Evolutionary conservation across 1,139 yeast species (phyloP).

Genomic region (Yamadazyma kanchanaburiensis): DNA sequence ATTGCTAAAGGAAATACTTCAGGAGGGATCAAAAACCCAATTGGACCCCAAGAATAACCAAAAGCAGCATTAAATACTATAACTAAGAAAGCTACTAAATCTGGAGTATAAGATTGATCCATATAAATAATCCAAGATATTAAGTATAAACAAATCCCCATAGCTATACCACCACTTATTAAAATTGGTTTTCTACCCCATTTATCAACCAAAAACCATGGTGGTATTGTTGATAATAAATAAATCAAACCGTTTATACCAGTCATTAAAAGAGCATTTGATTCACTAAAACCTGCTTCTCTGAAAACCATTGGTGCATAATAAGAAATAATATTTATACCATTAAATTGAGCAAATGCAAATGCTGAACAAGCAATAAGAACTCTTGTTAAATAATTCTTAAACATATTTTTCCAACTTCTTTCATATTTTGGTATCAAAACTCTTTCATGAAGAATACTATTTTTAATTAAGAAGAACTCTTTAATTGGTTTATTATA

Average conservation of each 20-base stretch:
- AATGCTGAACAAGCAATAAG: conserved; percentile 49
- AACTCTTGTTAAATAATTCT: conserved; percentile 35
- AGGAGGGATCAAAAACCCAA: conserved; percentile 53
- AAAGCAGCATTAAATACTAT: conserved; percentile 51
- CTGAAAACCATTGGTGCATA: conserved; percentile 56
- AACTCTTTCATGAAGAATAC: conserved; percentile 53
- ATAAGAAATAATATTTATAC: conserved; percentile 52
- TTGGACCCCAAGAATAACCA: conserved; percentile 59
- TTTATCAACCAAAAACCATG: conserved; percentile 53
- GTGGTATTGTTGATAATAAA: conserved; percentile 45
- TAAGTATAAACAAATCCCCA: conserved; percentile 42
- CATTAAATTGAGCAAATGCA: conserved; percentile 55
- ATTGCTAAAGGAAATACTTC: conserved; percentile 53
- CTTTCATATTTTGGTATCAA: conserved; percentile 40
- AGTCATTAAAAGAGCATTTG: conserved; percentile 50
- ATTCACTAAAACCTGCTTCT: conserved; percentile 50
- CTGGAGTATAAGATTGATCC: conserved; percentile 37
- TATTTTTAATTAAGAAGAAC: conserved; percentile 74
- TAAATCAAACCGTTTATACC: conserved; percentile 51
- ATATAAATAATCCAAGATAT: conserved; percentile 41
- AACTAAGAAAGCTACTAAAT: conserved; percentile 46
- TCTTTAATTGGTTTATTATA: conserved; percentile 51
- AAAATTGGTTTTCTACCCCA: conserved; percentile 56
- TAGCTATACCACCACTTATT: conserved; percentile 45
- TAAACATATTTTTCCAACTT: conserved; percentile 44